Evolutionary conservation across 2,329 filamentous ascomycete species (phyloP).

Genomic region (Aspergillus alliaceus): DNA sequence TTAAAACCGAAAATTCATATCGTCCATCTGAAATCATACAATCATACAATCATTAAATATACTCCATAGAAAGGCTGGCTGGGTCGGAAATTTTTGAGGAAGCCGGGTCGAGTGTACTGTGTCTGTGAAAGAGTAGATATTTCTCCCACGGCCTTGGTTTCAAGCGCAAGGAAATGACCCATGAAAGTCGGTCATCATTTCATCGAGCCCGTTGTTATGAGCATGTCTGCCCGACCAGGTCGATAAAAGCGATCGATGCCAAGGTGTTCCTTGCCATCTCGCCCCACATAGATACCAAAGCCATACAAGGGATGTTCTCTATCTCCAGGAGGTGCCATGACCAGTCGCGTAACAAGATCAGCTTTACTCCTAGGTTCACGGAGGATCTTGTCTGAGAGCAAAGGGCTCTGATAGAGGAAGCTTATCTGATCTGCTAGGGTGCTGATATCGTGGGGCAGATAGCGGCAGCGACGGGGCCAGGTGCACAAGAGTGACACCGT

Average conservation of each 20-base stretch:
- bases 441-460: conserved; percentile 71
- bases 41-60: conserved; percentile 4
- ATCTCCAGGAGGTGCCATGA: conserved; percentile 50
- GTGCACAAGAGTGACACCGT: conserved; percentile 62
- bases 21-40: background rate
- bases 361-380: conserved; percentile 64
- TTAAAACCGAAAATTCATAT: background rate
- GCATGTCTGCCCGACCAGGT: conserved; percentile 44
- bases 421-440: conserved; percentile 75
- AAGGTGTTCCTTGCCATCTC: conserved; percentile 60
- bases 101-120: background rate
- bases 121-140: background rate
- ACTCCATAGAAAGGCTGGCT: background rate
- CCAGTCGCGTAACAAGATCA: conserved; percentile 69
- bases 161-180: background rate
- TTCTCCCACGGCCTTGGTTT: too few relatives aligned
- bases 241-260: conserved; percentile 58
- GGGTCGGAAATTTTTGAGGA: background rate
- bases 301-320: conserved; percentile 49
- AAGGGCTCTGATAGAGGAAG: conserved; percentile 71
- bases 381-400: conserved; percentile 73
- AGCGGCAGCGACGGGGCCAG: conserved; percentile 60
- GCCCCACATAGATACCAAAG: conserved; percentile 58
- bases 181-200: conserved; percentile 7
- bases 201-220: conserved; percentile 38